A percentile compares a stretch with the other conserved stretches of the same genome.
phyloP scores from a whole-genome alignment of 176 grass and related monocot species.

The Avena insularis region DNA sequence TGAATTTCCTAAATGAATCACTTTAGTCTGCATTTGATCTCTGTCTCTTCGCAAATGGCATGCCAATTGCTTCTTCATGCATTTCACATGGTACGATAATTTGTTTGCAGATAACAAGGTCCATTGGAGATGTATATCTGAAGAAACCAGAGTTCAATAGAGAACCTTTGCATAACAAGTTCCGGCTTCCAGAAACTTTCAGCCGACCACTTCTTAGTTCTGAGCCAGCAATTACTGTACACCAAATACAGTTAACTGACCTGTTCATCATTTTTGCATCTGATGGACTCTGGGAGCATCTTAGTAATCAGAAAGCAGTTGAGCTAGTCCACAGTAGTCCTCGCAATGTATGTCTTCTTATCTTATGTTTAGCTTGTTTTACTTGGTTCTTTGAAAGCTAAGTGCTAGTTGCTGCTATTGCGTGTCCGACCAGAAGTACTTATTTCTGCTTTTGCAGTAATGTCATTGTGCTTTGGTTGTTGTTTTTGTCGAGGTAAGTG shows the following conservation, averaged over 20 bases:
- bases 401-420: slow-evolving; percentile 29
- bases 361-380: slow-evolving; percentile 43
- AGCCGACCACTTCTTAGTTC: slow-evolving; percentile 75
- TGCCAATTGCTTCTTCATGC: slow-evolving; percentile 9
- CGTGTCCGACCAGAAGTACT: background rate
- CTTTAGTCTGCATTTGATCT: background rate
- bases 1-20: background rate
- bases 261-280: slow-evolving; percentile 95
- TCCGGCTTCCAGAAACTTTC: slow-evolving; percentile 68
- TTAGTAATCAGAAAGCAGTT: slow-evolving; percentile 91
- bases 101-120: slow-evolving; percentile 80
- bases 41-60: background rate
- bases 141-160: slow-evolving; percentile 87
- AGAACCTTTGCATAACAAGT: slow-evolving; percentile 74
- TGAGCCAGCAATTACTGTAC: slow-evolving; percentile 77
- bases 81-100: slow-evolving; percentile 36
- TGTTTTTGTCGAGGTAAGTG: slow-evolving; percentile 10
- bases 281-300: slow-evolving; percentile 96
- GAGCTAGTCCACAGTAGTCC: slow-evolving; percentile 71
- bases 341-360: slow-evolving; percentile 70
- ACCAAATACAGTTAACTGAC: slow-evolving; percentile 69
- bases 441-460: slow-evolving; percentile 22
- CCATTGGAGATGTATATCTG: slow-evolving; percentile 94
- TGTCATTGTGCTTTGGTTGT: slow-evolving; percentile 22
- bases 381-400: slow-evolving; percentile 30